These are phyloP conservation scores for Trametes polyzona DNA, from an alignment of 1,284 basidiomycete species.

Conservation along the genomic window DNA sequence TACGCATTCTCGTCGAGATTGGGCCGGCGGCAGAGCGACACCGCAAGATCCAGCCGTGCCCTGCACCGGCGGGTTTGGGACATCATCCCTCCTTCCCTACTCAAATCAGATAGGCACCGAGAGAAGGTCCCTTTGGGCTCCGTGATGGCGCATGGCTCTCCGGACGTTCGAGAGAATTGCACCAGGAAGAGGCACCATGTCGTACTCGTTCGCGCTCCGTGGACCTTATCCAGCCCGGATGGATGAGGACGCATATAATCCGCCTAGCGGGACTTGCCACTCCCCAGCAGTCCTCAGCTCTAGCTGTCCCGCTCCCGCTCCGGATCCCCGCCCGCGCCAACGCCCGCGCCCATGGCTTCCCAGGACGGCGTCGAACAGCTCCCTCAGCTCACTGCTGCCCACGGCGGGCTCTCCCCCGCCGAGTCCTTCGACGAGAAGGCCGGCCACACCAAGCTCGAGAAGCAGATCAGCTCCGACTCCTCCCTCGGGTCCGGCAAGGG, in stretches of 20 bases:
- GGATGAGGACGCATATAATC: conserved; percentile 11
- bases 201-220: conserved; percentile 2
- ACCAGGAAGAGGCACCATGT: conserved; percentile 17
- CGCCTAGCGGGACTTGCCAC: background rate
- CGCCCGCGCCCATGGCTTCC: conserved; percentile 12
- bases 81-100: background rate
- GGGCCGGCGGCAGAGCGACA: background rate
- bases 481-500: conserved; percentile 18
- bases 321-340: conserved; percentile 13
- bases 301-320: conserved; percentile 16
- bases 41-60: background rate
- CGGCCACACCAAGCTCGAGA: conserved; percentile 22
- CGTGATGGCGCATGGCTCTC: background rate
- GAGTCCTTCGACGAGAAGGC: conserved; percentile 39
- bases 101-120: conserved; percentile 14
- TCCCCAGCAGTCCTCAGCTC: conserved; percentile 14
- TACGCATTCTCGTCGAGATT: background rate
- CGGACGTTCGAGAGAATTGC: conserved; percentile 16
- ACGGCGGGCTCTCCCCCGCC: conserved; percentile 7
- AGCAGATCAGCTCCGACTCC: conserved; percentile 20
- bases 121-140: conserved; percentile 7
- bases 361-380: conserved; percentile 20
- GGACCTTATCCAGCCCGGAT: conserved; percentile 1
- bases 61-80: background rate
- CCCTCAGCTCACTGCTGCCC: conserved; percentile 18